phyloP scores from a whole-genome alignment of 257 asterid species.

The Lantana camara region DNA sequence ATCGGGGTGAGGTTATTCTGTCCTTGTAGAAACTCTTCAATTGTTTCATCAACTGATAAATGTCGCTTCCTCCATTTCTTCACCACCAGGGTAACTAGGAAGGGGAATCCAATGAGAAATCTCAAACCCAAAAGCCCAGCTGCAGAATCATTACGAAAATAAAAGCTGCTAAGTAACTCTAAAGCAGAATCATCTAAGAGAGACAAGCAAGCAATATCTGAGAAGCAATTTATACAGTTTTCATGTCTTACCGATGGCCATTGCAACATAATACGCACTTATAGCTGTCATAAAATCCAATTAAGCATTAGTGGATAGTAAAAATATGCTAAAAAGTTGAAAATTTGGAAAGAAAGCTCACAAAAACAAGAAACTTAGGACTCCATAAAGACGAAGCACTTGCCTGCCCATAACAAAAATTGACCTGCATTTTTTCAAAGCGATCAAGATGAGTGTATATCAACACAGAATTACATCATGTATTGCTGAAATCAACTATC shows the following conservation, averaged over 20 bases:
- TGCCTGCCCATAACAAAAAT: constrained; percentile 41
- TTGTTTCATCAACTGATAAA: constrained; percentile 41
- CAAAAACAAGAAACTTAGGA: constrained; percentile 11
- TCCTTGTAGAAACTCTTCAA: constrained; percentile 44
- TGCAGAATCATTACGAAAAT: constrained; percentile 23
- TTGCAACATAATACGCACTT: background rate
- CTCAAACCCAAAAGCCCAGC: constrained; percentile 35
- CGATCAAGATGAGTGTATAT: constrained; percentile 24
- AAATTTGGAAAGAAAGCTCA: constrained; percentile 15
- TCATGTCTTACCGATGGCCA: constrained; percentile 38
- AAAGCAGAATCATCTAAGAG: background rate
- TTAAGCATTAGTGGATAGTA: constrained; percentile 25
- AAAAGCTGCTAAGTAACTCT: background rate
- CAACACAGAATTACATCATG: constrained; percentile 9
- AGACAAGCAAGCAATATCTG: background rate
- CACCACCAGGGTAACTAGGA: constrained; percentile 37
- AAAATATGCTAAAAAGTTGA: background rate
- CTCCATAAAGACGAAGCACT: constrained; percentile 28
- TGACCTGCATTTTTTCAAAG: constrained; percentile 49
- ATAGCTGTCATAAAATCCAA: constrained; percentile 29
- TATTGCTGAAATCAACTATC: background rate
- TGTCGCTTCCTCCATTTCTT: constrained; percentile 44
- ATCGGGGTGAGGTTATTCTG: constrained; percentile 49
- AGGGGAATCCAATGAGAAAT: constrained; percentile 40
- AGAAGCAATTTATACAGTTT: constrained; percentile 2